Percentiles rank a stretch among this genome's conserved stretches.
Evolutionary conservation across 305 asterid genomes (phyloP).

Genomic region (Solanum aculeatissimum): DNA sequence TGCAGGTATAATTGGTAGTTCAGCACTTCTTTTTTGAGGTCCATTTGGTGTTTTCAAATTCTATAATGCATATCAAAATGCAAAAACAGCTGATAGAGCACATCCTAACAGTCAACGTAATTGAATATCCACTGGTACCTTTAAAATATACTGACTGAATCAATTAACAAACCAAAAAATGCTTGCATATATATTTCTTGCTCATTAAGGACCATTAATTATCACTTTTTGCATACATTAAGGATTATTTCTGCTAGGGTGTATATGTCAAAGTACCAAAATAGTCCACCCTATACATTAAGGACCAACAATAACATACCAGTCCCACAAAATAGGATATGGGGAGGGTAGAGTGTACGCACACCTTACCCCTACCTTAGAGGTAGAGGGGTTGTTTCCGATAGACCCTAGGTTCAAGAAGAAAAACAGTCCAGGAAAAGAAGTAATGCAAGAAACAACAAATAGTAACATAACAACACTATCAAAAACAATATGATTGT

Average conservation of each 20-base stretch:
- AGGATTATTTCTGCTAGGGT: not conserved
- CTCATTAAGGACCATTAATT: not conserved
- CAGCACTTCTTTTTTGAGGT: not conserved
- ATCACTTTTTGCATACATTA: not conserved
- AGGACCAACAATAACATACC: not conserved
- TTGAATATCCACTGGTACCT: not conserved
- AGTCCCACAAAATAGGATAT: not conserved
- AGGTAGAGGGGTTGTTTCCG: not conserved
- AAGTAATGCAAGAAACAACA: not conserved
- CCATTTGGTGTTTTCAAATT: not conserved
- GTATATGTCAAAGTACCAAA: not conserved
- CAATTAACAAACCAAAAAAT: not conserved
- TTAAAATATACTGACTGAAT: not conserved
- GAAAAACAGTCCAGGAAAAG: not conserved
- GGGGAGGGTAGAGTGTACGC: not conserved
- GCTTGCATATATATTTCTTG: not conserved
- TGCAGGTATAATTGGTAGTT: conserved; percentile 39
- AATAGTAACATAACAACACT: too few species aligned
- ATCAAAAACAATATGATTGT: too few species aligned
- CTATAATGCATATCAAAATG: not conserved
- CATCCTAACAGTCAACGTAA: not conserved
- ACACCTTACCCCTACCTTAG: not conserved
- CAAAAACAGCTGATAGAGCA: not conserved
- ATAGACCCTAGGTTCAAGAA: not conserved
- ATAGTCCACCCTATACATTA: not conserved